A percentile compares a stretch with the other conserved stretches of the same genome.
Conservation (phyloP, 2,329 filamentous ascomycete genomes). For the Gaeumannomyces tritici region DNA sequence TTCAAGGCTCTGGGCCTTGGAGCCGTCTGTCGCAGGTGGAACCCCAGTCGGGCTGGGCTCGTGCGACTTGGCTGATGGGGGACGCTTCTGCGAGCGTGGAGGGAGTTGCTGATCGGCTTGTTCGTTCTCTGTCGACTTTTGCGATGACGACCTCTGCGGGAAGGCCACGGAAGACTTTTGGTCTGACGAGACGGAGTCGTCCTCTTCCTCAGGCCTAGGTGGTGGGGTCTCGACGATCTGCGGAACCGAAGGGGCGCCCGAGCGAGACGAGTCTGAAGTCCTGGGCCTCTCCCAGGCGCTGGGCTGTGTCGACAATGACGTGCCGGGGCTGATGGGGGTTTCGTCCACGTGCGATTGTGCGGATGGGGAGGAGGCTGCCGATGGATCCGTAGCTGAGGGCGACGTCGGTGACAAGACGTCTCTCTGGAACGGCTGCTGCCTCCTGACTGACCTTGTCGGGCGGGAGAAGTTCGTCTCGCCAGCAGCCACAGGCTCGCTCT, state of each 20-base stretch:
- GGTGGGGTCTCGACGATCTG: slow-evolving; percentile 53
- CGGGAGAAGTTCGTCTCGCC: slow-evolving; percentile 53
- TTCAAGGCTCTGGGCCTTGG: slow-evolving; percentile 39
- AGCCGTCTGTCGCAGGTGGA: neutral
- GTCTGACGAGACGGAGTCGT: slow-evolving; percentile 18
- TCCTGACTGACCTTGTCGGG: slow-evolving; percentile 37
- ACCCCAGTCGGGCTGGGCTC: slow-evolving; percentile 5
- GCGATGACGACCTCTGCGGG: slow-evolving; percentile 46
- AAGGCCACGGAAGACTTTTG: slow-evolving; percentile 25
- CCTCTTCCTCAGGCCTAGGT: slow-evolving; percentile 29
- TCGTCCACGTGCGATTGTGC: neutral
- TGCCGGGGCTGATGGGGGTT: neutral
- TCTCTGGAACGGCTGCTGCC: slow-evolving; percentile 38
- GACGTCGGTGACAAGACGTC: slow-evolving; percentile 18
- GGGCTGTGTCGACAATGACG: neutral
- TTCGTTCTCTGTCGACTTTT: slow-evolving; percentile 20
- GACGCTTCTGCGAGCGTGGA: slow-evolving; percentile 20
- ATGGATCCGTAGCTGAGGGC: slow-evolving; percentile 10
- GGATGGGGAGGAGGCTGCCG: slow-evolving; percentile 13
- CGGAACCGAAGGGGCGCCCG: slow-evolving; percentile 6
- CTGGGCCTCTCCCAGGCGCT: neutral
- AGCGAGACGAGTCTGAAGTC: slow-evolving; percentile 18
- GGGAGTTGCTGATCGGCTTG: slow-evolving; percentile 15
- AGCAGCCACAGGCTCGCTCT: slow-evolving; percentile 55
- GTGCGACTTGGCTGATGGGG: slow-evolving; percentile 6